phyloP scores from a whole-genome alignment of 2,329 filamentous ascomycete species.

The Ophiostoma novo-ulmi region DNA sequence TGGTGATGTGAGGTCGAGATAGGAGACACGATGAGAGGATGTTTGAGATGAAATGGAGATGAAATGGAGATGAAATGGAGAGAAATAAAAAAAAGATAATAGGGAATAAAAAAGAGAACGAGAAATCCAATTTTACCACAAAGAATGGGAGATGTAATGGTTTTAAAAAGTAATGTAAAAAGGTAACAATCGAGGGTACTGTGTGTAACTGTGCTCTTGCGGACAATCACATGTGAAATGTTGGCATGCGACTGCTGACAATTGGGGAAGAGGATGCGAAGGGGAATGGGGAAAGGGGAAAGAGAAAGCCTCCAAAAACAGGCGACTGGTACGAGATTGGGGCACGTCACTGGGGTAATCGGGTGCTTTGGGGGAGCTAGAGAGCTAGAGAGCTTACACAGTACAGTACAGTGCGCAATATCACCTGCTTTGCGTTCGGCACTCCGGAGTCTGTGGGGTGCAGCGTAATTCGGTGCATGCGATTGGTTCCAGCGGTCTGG shows the following conservation, averaged over 20 bases:
- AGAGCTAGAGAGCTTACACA: not conserved
- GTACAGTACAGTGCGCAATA: constrained; percentile 8
- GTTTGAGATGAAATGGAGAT: not conserved
- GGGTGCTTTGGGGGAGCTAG: not conserved
- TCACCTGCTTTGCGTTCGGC: constrained; percentile 9
- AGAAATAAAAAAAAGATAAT: constrained; percentile 14
- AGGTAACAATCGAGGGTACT: not conserved
- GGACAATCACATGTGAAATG: constrained; percentile 18
- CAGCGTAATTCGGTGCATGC: constrained; percentile 22
- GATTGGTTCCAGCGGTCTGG: constrained; percentile 18
- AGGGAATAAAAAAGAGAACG: not conserved
- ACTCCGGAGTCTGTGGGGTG: constrained; percentile 15
- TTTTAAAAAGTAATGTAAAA: constrained; percentile 8
- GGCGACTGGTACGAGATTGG: not conserved
- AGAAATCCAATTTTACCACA: not conserved
- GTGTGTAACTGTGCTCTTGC: not conserved
- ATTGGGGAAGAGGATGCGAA: constrained; percentile 5
- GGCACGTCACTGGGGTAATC: constrained; percentile 16
- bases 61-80: not conserved
- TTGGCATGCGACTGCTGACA: constrained; percentile 1
- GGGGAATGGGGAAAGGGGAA: not conserved
- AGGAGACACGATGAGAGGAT: not conserved
- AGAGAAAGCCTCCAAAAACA: not conserved
- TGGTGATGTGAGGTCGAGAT: not conserved
- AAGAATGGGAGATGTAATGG: constrained; percentile 1